phyloP scores from a whole-genome alignment of 2,329 filamentous ascomycete genomes.

The Shiraia sp. region DNA sequence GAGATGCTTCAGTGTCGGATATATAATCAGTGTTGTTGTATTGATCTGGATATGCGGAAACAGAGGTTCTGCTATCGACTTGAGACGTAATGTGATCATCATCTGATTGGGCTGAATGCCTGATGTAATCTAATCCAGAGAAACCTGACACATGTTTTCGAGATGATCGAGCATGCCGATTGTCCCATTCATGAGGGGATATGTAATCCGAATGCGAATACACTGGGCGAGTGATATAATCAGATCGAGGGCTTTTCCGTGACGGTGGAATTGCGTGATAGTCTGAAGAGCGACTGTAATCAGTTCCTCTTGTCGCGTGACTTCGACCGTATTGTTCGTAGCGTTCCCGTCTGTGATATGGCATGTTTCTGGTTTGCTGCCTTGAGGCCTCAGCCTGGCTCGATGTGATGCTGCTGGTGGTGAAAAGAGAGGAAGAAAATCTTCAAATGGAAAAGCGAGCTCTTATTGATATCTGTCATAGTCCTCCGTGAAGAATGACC shows the following conservation, averaged over 20 bases:
- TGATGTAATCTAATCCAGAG: neutral
- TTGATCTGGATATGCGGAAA: too few species aligned
- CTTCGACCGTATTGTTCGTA: too few species aligned
- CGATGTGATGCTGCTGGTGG: neutral
- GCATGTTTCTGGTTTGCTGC: too few species aligned
- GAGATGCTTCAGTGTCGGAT: too few species aligned
- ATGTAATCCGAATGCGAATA: constrained; percentile 8
- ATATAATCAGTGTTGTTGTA: too few species aligned
- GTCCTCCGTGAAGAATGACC: neutral
- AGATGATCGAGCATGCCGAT: neutral
- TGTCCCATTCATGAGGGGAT: constrained; percentile 1
- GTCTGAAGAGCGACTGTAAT: neutral
- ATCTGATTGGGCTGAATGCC: too few species aligned
- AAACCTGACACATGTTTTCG: neutral
- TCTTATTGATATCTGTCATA: neutral
- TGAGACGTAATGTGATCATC: too few species aligned
- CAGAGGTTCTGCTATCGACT: too few species aligned
- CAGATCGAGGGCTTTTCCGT: constrained; percentile 6
- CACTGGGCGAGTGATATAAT: neutral
- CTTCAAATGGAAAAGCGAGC: neutral
- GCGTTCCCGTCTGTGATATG: too few species aligned
- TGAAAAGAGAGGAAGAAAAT: neutral
- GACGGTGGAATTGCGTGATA: constrained; percentile 4
- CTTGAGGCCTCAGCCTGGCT: too few species aligned
- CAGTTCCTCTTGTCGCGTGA: too few species aligned